These are phyloP conservation scores for Lineolata rhizophorae DNA, from an alignment of 495 filamentous ascomycete species.

Conservation along the genomic window DNA sequence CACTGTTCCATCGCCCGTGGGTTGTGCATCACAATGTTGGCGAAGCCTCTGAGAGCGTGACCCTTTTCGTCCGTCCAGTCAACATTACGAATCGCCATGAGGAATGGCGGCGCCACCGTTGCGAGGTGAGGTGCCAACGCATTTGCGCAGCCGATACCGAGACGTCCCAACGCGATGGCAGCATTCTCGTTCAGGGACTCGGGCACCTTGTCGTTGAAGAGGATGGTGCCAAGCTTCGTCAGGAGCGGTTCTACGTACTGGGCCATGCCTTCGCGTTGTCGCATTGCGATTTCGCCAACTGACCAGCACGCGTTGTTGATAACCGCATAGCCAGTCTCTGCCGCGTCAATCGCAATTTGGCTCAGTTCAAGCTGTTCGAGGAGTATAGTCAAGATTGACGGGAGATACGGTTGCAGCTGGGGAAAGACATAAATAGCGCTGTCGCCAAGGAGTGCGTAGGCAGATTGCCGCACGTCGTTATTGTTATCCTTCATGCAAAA, in stretches of 20 bases:
- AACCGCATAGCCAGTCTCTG: constrained; percentile 62
- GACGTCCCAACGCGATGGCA: constrained; percentile 72
- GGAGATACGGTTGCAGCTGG: constrained; percentile 53
- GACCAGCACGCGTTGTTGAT: constrained; percentile 99
- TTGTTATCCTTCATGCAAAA: constrained; percentile 86
- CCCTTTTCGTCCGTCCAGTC: constrained; percentile 87
- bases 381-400: constrained; percentile 52
- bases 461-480: constrained; percentile 88
- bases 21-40: constrained; percentile 61
- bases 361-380: constrained; percentile 73
- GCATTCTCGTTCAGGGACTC: constrained; percentile 86
- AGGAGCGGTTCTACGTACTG: constrained; percentile 63
- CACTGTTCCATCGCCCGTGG: constrained; percentile 80
- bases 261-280: constrained; percentile 44
- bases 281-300: constrained; percentile 77
- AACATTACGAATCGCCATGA: constrained; percentile 62
- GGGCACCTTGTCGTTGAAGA: constrained; percentile 67
- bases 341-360: constrained; percentile 44
- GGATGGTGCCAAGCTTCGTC: constrained; percentile 49
- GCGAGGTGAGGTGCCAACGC: constrained; percentile 62
- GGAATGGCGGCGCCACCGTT: constrained; percentile 58
- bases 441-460: constrained; percentile 87
- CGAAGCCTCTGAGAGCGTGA: constrained; percentile 79
- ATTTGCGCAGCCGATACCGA: constrained; percentile 64
- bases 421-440: constrained; percentile 89